Percentiles rank a stretch among this genome's conserved stretches.
phyloP scores from a whole-genome alignment of 116 monocot genomes.

The Posidonia oceanica region DNA sequence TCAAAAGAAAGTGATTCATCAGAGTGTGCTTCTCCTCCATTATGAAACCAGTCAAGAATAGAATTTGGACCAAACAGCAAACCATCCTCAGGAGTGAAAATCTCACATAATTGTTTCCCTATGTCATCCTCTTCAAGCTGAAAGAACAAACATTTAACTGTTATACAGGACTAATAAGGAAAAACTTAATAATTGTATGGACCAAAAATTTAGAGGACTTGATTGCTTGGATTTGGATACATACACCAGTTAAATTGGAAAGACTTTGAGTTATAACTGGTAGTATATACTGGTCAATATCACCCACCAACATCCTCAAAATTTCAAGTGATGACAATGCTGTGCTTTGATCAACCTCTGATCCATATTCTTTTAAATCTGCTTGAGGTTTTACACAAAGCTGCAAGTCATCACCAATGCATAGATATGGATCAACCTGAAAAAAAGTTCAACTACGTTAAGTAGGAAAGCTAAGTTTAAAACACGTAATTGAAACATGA shows the following conservation, averaged over 20 bases:
- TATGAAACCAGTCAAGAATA: slow-evolving; percentile 45
- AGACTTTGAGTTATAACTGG: slow-evolving; percentile 37
- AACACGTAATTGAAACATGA: no score
- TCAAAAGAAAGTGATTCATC: slow-evolving; percentile 78
- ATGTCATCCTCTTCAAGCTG: slow-evolving; percentile 51
- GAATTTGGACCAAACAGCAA: slow-evolving; percentile 46
- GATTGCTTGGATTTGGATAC: slow-evolving; percentile 1
- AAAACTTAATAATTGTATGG: not conserved
- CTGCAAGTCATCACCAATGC: slow-evolving; percentile 61
- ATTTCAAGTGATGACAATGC: slow-evolving; percentile 27
- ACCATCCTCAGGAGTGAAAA: slow-evolving; percentile 63
- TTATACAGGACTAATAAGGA: no score
- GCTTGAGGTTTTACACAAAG: slow-evolving; percentile 40
- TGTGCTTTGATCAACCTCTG: slow-evolving; percentile 37
- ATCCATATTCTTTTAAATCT: slow-evolving; percentile 59
- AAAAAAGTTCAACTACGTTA: not conserved
- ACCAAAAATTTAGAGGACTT: not conserved
- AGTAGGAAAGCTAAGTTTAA: no score
- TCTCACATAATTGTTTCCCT: slow-evolving; percentile 33
- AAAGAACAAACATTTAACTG: not conserved
- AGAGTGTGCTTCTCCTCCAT: slow-evolving; percentile 30
- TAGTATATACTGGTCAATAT: slow-evolving; percentile 25
- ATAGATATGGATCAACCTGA: slow-evolving; percentile 73
- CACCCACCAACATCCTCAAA: slow-evolving; percentile 27
- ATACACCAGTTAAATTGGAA: slow-evolving; percentile 41